Evolutionary conservation across 768 basidiomycete species (phyloP).

Genomic region (Pleurotus platypus): DNA sequence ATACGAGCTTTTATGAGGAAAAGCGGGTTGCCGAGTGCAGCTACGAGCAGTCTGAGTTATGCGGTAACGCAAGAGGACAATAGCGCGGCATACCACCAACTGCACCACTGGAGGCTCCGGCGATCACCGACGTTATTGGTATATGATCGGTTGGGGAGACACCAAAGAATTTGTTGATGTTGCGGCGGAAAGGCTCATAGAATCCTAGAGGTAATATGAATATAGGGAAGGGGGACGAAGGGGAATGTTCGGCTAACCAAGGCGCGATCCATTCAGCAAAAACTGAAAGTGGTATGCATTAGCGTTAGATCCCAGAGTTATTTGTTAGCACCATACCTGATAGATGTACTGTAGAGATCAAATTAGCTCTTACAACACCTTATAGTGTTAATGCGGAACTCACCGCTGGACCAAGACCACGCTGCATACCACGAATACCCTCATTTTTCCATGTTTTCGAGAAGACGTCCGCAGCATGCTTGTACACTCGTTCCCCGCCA

Average conservation of each 20-base stretch:
- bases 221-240: not conserved
- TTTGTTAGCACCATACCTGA: slow-evolving; percentile 54
- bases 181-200: slow-evolving; percentile 86
- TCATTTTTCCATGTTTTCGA: slow-evolving; percentile 87
- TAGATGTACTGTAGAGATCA: slow-evolving; percentile 68
- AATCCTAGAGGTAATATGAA: slow-evolving; percentile 56
- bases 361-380: not conserved
- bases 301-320: slow-evolving; percentile 5
- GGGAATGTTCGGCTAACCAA: slow-evolving; percentile 46
- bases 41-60: slow-evolving; percentile 28
- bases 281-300: slow-evolving; percentile 46
- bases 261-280: slow-evolving; percentile 85
- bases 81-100: slow-evolving; percentile 65
- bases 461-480: slow-evolving; percentile 81
- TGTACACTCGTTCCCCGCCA: slow-evolving; percentile 77
- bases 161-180: slow-evolving; percentile 68
- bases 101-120: slow-evolving; percentile 87
- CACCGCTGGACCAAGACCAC: slow-evolving; percentile 89
- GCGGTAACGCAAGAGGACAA: not conserved
- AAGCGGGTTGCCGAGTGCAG: slow-evolving; percentile 80
- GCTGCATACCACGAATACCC: slow-evolving; percentile 87
- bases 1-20: slow-evolving; percentile 98
- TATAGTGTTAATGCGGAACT: slow-evolving; percentile 21
- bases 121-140: slow-evolving; percentile 72
- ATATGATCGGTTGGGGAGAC: slow-evolving; percentile 60